phyloP scores from a whole-genome alignment of 176 grass and related monocot genomes.

The Oryza meridionalis region DNA sequence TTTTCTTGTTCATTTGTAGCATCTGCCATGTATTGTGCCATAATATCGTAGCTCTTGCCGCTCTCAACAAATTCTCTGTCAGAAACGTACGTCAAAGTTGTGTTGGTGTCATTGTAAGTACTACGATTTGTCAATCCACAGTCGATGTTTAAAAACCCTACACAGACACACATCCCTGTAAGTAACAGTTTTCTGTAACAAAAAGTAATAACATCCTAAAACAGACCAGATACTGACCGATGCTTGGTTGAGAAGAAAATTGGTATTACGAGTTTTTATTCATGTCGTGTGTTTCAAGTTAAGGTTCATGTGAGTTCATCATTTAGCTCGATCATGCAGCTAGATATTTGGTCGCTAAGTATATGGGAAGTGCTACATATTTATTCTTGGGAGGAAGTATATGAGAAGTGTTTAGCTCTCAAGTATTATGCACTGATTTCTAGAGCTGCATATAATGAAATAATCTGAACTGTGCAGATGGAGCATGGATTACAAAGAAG shows the following conservation, averaged over 20 bases:
- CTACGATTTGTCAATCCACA: background rate
- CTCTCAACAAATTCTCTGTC: background rate
- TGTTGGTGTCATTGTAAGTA: background rate
- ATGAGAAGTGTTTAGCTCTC: background rate
- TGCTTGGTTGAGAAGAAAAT: no score
- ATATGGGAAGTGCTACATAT: background rate
- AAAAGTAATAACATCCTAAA: no score
- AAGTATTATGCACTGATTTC: background rate
- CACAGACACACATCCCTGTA: background rate
- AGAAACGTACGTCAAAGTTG: background rate
- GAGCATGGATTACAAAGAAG: background rate
- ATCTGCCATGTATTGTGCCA: background rate
- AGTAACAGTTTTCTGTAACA: background rate
- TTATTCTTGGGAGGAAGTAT: background rate
- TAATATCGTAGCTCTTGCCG: background rate
- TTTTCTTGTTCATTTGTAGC: background rate
- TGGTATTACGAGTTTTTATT: no score
- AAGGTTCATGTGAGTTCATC: background rate
- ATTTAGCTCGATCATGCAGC: no score
- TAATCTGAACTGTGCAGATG: background rate
- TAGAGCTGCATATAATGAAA: background rate
- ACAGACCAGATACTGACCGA: no score
- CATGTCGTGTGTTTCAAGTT: background rate
- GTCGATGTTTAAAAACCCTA: constrained; percentile 32
- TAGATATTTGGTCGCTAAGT: no score